phyloP scores from a whole-genome alignment of 495 filamentous ascomycete genomes.

The Hypoxylon lienhwacheense region DNA sequence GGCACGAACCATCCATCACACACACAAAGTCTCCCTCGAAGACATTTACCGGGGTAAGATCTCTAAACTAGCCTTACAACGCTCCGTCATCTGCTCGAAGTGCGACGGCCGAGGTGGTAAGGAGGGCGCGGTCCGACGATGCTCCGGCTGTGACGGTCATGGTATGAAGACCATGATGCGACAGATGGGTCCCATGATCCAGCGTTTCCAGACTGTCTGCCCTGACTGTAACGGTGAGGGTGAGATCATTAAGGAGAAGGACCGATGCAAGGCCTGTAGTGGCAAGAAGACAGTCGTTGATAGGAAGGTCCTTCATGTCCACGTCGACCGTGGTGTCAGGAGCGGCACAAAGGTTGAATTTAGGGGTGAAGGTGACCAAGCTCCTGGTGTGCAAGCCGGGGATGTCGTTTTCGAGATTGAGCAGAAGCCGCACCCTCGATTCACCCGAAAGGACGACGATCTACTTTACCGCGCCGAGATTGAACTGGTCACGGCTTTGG shows the following conservation, averaged over 20 bases:
- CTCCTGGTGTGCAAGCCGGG: slow-evolving; percentile 86
- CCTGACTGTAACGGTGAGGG: slow-evolving; percentile 97
- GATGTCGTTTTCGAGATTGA: slow-evolving; percentile 98
- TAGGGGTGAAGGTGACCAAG: slow-evolving; percentile 94
- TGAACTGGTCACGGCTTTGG: slow-evolving; percentile 92
- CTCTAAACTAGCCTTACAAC: slow-evolving; percentile 95
- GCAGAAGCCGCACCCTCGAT: slow-evolving; percentile 93
- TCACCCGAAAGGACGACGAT: slow-evolving; percentile 95
- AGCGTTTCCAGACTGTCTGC: slow-evolving; percentile 99
- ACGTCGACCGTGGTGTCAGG: slow-evolving; percentile 92
- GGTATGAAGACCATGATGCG: slow-evolving; percentile 99
- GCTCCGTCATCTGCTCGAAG: slow-evolving; percentile 92
- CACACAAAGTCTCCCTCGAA: slow-evolving; percentile 96
- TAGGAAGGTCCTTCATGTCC: slow-evolving; percentile 96
- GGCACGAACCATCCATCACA: slow-evolving; percentile 93
- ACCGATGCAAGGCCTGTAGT: slow-evolving; percentile 89
- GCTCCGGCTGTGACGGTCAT: slow-evolving; percentile 83
- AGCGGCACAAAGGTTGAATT: slow-evolving; percentile 95
- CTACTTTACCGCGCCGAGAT: slow-evolving; percentile 95
- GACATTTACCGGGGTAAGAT: slow-evolving; percentile 98
- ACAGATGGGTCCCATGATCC: slow-evolving; percentile 99
- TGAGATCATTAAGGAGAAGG: slow-evolving; percentile 93
- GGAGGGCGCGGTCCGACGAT: slow-evolving; percentile 92
- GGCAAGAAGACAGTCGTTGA: slow-evolving; percentile 98
- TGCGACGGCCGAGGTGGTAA: slow-evolving; percentile 97